These are phyloP conservation scores for Penicillium nordicum DNA, from an alignment of 2,329 filamentous ascomycete species.

Conservation along the genomic window DNA sequence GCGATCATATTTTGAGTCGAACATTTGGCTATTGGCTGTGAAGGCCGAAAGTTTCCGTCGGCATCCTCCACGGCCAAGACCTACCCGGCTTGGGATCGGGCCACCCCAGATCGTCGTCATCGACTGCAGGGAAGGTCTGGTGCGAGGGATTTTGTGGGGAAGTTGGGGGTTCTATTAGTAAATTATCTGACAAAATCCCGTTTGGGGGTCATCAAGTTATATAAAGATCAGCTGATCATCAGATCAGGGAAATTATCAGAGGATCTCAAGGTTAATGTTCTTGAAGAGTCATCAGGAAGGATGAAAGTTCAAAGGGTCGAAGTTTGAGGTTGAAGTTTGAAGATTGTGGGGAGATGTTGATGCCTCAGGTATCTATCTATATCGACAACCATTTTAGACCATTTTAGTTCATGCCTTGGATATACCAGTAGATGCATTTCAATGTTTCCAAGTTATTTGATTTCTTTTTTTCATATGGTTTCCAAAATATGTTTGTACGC, in stretches of 20 bases:
- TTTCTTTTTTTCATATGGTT: background rate
- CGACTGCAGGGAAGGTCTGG: slow-evolving; percentile 13
- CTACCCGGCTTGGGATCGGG: background rate
- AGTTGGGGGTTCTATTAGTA: background rate
- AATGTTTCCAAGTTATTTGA: background rate
- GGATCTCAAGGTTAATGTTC: too few relatives aligned
- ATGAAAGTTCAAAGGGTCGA: background rate
- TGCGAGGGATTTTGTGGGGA: slow-evolving; percentile 12
- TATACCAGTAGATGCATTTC: background rate
- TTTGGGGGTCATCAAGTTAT: background rate
- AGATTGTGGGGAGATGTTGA: background rate
- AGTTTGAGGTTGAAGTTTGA: background rate
- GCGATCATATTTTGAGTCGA: background rate
- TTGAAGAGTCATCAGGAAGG: background rate
- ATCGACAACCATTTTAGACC: background rate
- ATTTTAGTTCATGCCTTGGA: background rate
- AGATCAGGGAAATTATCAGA: background rate
- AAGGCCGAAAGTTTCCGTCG: background rate
- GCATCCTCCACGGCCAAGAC: slow-evolving; percentile 2
- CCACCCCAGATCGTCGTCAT: slow-evolving; percentile 16
- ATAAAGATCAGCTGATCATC: background rate
- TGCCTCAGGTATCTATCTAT: background rate
- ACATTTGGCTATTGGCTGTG: background rate
- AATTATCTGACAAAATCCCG: background rate
- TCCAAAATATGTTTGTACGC: background rate